Conservation (phyloP, 2,329 filamentous ascomycete genomes). For the Aureobasidium uvarum region DNA sequence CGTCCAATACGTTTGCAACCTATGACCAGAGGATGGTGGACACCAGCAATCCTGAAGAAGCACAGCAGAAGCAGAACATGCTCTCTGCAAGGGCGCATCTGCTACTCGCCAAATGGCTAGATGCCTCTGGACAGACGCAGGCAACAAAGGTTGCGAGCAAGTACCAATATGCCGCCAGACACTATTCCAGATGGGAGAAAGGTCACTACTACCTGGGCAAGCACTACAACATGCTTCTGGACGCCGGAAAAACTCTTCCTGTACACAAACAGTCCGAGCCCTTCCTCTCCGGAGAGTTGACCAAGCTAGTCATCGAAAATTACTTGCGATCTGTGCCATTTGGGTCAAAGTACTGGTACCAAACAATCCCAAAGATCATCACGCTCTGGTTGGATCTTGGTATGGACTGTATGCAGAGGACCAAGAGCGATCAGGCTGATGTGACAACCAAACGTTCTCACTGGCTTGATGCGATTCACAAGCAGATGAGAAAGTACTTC, state of each 20-base stretch:
- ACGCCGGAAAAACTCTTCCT: constrained; percentile 78
- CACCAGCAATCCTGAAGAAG: constrained; percentile 36
- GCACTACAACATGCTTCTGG: constrained; percentile 94
- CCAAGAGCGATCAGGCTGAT: constrained; percentile 45
- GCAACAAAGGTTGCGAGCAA: constrained; percentile 73
- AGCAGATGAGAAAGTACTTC: constrained; percentile 76
- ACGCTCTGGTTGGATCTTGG: constrained; percentile 95
- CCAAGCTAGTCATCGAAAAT: constrained; percentile 89
- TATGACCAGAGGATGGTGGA: constrained; percentile 40
- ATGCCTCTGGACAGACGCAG: constrained; percentile 89
- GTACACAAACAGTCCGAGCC: constrained; percentile 63
- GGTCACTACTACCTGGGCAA: constrained; percentile 95
- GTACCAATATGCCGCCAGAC: constrained; percentile 78
- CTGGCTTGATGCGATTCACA: constrained; percentile 67
- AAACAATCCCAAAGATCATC: constrained; percentile 85
- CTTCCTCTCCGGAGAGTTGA: constrained; percentile 71
- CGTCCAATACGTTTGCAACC: constrained; percentile 69
- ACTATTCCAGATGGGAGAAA: constrained; percentile 78
- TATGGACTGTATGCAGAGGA: constrained; percentile 56
- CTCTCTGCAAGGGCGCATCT: constrained; percentile 78
- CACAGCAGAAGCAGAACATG: constrained; percentile 54
- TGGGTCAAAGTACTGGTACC: constrained; percentile 93
- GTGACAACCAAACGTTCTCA: constrained; percentile 55
- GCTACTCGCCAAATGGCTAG: constrained; percentile 93
- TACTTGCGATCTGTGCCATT: constrained; percentile 83